Conservation (phyloP, 2,329 filamentous ascomycete genomes). For the Sarocladium brachiariae region DNA sequence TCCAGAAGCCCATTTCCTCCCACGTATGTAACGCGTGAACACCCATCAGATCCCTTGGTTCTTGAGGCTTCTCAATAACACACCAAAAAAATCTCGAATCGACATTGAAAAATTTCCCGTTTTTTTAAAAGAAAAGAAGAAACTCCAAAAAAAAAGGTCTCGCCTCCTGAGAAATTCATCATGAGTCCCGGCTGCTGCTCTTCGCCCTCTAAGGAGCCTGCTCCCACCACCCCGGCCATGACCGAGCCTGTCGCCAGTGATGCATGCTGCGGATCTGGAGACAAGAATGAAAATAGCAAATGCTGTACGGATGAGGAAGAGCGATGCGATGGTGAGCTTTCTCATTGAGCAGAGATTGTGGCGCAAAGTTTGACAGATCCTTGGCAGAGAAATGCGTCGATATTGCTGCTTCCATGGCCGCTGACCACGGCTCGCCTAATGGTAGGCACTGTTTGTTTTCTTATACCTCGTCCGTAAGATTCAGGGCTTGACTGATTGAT, state of each 20-base stretch:
- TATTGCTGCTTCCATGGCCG: not conserved
- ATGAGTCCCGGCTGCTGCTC: conserved; percentile 5
- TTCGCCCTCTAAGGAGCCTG: not conserved
- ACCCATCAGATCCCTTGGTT: too few relatives aligned
- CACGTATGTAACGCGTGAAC: too few relatives aligned
- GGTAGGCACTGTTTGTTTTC: too few relatives aligned
- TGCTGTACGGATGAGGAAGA: conserved; percentile 1
- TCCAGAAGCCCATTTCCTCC: not conserved
- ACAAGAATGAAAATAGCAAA: not conserved
- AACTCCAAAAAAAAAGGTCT: not conserved
- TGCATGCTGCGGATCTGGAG: not conserved
- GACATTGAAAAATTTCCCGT: too few relatives aligned
- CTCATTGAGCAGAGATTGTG: not conserved
- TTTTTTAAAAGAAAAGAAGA: not conserved
- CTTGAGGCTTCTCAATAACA: too few relatives aligned
- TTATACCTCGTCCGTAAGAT: too few relatives aligned
- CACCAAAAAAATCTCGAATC: too few relatives aligned
- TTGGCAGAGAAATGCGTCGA: conserved; percentile 1
- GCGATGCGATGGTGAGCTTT: not conserved
- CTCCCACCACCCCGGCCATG: not conserved
- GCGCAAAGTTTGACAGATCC: not conserved
- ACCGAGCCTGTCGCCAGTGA: not conserved
- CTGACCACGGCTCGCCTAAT: not conserved
- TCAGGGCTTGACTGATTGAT: too few relatives aligned
- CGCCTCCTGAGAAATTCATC: not conserved